phyloP scores from a whole-genome alignment of 2,329 filamentous ascomycete genomes.

The Ilyonectria robusta region DNA sequence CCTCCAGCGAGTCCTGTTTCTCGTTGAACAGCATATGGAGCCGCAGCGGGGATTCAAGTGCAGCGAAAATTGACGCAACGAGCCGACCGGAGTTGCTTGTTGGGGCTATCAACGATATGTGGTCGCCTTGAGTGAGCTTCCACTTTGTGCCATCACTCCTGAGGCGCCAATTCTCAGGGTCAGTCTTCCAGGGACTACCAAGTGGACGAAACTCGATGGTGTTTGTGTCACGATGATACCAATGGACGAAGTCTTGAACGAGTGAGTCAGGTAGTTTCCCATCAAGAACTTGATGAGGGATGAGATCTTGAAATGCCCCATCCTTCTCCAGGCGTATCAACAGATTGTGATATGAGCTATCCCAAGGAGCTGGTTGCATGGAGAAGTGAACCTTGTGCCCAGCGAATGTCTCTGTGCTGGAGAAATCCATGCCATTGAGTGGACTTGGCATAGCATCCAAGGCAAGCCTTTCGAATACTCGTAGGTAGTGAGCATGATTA shows the following conservation, averaged over 20 bases:
- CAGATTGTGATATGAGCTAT: slow-evolving; percentile 42
- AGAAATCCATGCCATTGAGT: slow-evolving; percentile 55
- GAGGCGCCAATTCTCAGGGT: slow-evolving; percentile 39
- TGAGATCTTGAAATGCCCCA: slow-evolving; percentile 42
- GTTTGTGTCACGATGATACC: slow-evolving; percentile 55
- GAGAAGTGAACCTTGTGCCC: slow-evolving; percentile 42
- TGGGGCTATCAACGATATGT: background rate
- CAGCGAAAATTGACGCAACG: background rate
- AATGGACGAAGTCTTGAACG: slow-evolving; percentile 60
- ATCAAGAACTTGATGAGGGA: slow-evolving; percentile 51
- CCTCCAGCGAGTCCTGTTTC: background rate
- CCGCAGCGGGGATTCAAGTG: slow-evolving; percentile 3
- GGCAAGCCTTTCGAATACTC: slow-evolving; percentile 23
- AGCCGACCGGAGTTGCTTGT: background rate
- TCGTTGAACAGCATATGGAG: slow-evolving; percentile 20
- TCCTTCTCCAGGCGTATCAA: slow-evolving; percentile 48
- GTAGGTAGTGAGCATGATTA: slow-evolving; percentile 5
- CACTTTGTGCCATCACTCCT: slow-evolving; percentile 36
- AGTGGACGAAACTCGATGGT: slow-evolving; percentile 52
- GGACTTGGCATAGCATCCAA: slow-evolving; percentile 39
- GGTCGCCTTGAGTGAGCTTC: background rate
- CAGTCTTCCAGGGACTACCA: slow-evolving; percentile 45
- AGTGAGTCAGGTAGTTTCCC: slow-evolving; percentile 54
- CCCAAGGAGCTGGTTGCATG: slow-evolving; percentile 53
- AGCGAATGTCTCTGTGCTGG: slow-evolving; percentile 50